Conservation (phyloP, 2,329 filamentous ascomycete species). For the Phialocephala sp. region DNA sequence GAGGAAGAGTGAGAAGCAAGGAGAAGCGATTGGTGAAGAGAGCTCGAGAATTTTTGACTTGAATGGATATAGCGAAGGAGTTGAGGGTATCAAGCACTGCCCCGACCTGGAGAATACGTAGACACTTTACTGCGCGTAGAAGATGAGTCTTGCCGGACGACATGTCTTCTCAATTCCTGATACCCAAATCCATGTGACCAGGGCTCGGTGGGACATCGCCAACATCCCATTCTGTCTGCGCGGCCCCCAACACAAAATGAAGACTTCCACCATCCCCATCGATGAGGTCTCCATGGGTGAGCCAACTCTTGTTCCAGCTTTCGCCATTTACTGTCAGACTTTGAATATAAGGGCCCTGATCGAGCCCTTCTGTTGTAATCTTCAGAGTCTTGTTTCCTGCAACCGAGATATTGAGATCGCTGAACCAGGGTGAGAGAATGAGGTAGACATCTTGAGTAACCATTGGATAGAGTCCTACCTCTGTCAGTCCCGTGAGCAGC, state of each 20-base stretch:
- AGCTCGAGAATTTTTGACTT: too few relatives aligned
- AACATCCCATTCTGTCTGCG: slow-evolving; percentile 28
- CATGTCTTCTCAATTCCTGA: not conserved
- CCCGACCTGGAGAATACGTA: not conserved
- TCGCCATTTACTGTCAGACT: slow-evolving; percentile 30
- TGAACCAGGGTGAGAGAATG: slow-evolving; percentile 56
- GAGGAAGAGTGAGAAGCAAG: not conserved
- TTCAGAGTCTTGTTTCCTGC: slow-evolving; percentile 46
- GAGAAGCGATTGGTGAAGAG: not conserved
- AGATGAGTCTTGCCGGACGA: not conserved
- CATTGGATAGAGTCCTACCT: slow-evolving; percentile 55
- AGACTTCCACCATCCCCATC: slow-evolving; percentile 34
- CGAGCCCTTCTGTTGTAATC: slow-evolving; percentile 53
- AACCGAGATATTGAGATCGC: slow-evolving; percentile 44
- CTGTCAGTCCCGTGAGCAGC: not conserved
- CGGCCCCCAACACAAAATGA: slow-evolving; percentile 30
- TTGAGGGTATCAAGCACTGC: too few relatives aligned
- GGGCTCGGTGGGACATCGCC: slow-evolving; percentile 33
- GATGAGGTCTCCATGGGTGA: slow-evolving; percentile 30
- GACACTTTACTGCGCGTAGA: too few relatives aligned
- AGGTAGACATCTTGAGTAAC: slow-evolving; percentile 63
- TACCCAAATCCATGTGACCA: slow-evolving; percentile 1
- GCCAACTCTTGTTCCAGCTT: slow-evolving; percentile 32
- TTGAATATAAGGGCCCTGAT: slow-evolving; percentile 53
- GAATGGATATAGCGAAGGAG: too few relatives aligned